A percentile compares a stretch with the other conserved stretches of the same genome.
These are phyloP conservation scores for Mortierella sp. DNA, from an alignment of 371 early-diverging fungal species.

Conservation along the genomic window DNA sequence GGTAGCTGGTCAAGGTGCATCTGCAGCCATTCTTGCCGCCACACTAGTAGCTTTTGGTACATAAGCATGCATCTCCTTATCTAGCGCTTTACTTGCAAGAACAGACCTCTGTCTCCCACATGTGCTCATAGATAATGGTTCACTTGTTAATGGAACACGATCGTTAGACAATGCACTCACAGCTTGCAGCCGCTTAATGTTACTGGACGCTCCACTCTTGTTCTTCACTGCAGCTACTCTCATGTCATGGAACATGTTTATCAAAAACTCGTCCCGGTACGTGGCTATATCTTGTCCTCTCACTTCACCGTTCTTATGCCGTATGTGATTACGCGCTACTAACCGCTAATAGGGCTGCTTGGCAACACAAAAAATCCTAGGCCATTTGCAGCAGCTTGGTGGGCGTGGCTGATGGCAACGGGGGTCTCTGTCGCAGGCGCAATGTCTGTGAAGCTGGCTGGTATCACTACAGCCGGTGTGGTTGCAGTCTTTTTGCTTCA, in stretches of 20 bases:
- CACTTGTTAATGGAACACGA: background rate
- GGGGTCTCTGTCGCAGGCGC: slow-evolving; percentile 11
- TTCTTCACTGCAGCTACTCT: slow-evolving; percentile 80
- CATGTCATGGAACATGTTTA: slow-evolving; percentile 80
- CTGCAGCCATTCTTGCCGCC: slow-evolving; percentile 21
- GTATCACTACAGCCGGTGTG: background rate
- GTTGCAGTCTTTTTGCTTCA: background rate
- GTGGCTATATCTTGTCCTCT: too few relatives aligned
- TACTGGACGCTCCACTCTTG: slow-evolving; percentile 86
- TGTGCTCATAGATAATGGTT: background rate
- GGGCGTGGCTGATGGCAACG: slow-evolving; percentile 19
- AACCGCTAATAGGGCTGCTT: too few relatives aligned
- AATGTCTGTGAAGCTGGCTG: slow-evolving; percentile 20
- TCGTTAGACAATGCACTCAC: slow-evolving; percentile 82
- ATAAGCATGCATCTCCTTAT: too few relatives aligned
- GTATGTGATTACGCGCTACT: too few relatives aligned
- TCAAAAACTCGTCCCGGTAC: slow-evolving; percentile 62
- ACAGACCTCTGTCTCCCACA: background rate
- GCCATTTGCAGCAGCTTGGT: slow-evolving; percentile 13
- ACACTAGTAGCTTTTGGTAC: slow-evolving; percentile 35
- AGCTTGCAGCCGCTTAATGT: slow-evolving; percentile 84
- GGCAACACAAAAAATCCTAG: too few relatives aligned
- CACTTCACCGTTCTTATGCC: too few relatives aligned
- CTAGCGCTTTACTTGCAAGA: background rate
- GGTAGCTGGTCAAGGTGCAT: slow-evolving; percentile 20